Percentiles rank a stretch among this genome's conserved stretches.
These are phyloP conservation scores for Thielaviopsis punctulata DNA, from an alignment of 2,329 filamentous ascomycete species.

Conservation along the genomic window DNA sequence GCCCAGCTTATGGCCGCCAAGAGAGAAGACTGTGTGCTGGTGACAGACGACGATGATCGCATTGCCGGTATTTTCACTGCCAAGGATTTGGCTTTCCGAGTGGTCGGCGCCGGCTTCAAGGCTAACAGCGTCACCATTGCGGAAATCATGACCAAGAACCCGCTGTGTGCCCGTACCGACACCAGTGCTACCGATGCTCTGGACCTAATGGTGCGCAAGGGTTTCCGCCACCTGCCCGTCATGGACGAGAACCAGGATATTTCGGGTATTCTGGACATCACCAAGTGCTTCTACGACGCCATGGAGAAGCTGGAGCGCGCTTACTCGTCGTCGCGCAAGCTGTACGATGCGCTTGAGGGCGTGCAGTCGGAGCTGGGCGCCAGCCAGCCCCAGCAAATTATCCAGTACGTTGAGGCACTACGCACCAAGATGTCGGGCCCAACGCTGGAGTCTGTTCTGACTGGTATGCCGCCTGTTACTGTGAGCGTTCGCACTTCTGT, in stretches of 20 bases:
- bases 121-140: conserved; percentile 81
- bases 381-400: conserved; percentile 94
- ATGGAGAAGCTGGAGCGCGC: conserved; percentile 99
- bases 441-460: conserved; percentile 84
- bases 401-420: conserved; percentile 94
- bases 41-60: conserved; percentile 93
- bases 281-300: conserved; percentile 98
- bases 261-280: conserved; percentile 93
- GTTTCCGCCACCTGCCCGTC: conserved; percentile 90
- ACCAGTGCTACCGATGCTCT: conserved; percentile 95
- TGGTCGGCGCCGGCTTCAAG: conserved; percentile 81
- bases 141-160: conserved; percentile 99
- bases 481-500: conserved; percentile 93
- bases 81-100: conserved; percentile 93
- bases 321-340: conserved; percentile 91
- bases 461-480: conserved; percentile 79
- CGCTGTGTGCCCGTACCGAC: conserved; percentile 88
- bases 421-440: conserved; percentile 95
- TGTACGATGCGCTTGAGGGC: conserved; percentile 93
- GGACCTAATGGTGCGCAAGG: conserved; percentile 95
- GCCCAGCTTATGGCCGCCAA: conserved; percentile 98
- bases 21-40: conserved; percentile 90
- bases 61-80: conserved; percentile 98
- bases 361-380: conserved; percentile 93
- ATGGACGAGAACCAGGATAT: conserved; percentile 99